A percentile compares a stretch with the other conserved stretches of the same genome.
These are phyloP conservation scores for Quercus glauca DNA, from an alignment of 306 rosid genomes.

Conservation along the genomic window DNA sequence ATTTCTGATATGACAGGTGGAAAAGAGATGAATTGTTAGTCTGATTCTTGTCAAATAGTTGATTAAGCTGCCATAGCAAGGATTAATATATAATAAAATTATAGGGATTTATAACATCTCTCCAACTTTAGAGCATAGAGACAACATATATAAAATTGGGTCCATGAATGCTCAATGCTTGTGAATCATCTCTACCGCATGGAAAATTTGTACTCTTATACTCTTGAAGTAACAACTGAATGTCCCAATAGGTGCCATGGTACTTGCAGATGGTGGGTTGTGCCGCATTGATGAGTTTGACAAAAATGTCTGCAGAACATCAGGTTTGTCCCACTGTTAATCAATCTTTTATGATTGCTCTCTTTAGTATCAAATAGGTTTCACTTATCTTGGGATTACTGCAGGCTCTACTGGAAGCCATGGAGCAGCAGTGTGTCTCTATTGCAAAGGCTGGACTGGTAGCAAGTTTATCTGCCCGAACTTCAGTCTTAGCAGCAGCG, in stretches of 20 bases:
- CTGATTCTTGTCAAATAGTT: conserved; percentile 15
- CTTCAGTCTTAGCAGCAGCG: conserved; percentile 94
- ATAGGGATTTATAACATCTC: not conserved
- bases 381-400: conserved; percentile 18
- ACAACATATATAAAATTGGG: conserved; percentile 4
- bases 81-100: not conserved
- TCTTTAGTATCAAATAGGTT: conserved; percentile 16
- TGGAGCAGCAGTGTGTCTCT: conserved; percentile 99
- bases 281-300: conserved; percentile 95
- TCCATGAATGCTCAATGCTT: not conserved
- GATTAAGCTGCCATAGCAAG: conserved; percentile 5
- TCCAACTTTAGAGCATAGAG: not conserved
- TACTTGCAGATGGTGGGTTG: conserved; percentile 91
- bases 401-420: conserved; percentile 90
- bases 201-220: conserved; percentile 2
- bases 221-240: conserved; percentile 20
- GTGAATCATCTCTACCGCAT: not conserved
- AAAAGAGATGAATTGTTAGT: conserved; percentile 6
- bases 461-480: conserved; percentile 94
- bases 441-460: conserved; percentile 95
- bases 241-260: conserved; percentile 79
- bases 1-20: conserved; percentile 20
- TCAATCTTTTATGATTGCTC: conserved; percentile 20
- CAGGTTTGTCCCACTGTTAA: conserved; percentile 63
- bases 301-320: conserved; percentile 91